Percentiles rank a stretch among this genome's conserved stretches.
Conservation (phyloP, 83 land plant genomes). For the Thuja plicata region DNA sequence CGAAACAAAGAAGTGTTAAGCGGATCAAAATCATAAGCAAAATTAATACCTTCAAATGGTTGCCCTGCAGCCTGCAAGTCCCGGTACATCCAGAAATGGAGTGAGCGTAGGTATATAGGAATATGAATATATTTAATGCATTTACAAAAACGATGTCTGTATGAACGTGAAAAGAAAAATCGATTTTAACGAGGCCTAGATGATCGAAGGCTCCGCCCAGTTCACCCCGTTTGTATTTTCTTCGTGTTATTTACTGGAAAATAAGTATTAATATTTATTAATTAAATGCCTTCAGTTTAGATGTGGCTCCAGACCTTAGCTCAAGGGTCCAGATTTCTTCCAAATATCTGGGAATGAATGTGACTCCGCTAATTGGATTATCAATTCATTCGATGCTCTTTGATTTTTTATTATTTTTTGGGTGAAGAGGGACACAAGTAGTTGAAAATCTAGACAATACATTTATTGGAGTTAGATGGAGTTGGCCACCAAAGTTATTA, state of each 20-base stretch:
- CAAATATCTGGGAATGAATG: not conserved
- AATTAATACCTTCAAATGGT: not conserved
- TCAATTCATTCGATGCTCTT: not conserved
- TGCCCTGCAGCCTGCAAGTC: not conserved
- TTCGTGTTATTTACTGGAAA: not conserved
- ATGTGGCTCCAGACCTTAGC: too few species aligned
- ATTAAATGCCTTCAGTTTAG: not conserved
- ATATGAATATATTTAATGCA: not conserved
- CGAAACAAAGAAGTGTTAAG: not conserved
- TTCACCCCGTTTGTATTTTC: not conserved
- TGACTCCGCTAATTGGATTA: not conserved
- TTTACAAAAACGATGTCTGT: not conserved
- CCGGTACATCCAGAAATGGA: not conserved
- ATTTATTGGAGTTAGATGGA: too few species aligned
- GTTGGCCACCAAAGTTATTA: too few species aligned
- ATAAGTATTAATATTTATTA: not conserved
- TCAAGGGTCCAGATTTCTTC: not conserved
- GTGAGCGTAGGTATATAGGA: not conserved
- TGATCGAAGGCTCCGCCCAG: conserved; percentile 9
- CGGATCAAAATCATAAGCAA: not conserved
- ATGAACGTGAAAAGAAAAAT: not conserved
- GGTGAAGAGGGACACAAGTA: not conserved
- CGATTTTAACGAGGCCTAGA: not conserved
- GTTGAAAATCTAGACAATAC: too few species aligned
- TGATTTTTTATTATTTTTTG: not conserved